A percentile compares a stretch with the other conserved stretches of the same genome.
These are phyloP conservation scores for Circinella minor DNA, from an alignment of 371 early-diverging fungal species.

Conservation along the genomic window DNA sequence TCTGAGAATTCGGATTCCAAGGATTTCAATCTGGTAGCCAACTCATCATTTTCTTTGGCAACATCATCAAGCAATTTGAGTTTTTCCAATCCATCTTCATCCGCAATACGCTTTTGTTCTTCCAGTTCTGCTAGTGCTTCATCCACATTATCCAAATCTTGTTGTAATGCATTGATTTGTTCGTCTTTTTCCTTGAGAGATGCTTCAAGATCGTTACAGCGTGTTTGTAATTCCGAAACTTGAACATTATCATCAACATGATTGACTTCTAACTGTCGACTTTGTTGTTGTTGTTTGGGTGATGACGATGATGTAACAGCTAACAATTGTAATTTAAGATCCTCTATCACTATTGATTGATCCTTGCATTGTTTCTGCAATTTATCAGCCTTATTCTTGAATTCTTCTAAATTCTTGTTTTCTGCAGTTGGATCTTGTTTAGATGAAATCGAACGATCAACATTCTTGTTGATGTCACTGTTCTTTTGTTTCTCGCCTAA, in stretches of 20 bases:
- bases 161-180: constrained; percentile 7
- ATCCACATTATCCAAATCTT: constrained; percentile 14
- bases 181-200: background rate
- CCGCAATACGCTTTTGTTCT: constrained; percentile 17
- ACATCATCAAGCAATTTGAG: constrained; percentile 19
- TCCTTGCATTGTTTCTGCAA: constrained; percentile 8
- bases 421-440: background rate
- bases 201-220: constrained; percentile 1
- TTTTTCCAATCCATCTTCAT: constrained; percentile 13
- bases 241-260: background rate
- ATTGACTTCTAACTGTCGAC: too few relatives aligned
- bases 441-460: too few relatives aligned
- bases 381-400: background rate
- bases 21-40: constrained; percentile 3
- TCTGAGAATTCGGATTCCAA: background rate
- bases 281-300: constrained; percentile 2
- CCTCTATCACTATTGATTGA: background rate
- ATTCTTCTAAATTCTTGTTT: constrained; percentile 1
- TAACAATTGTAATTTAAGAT: background rate
- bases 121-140: constrained; percentile 12
- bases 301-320: background rate
- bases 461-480: too few relatives aligned
- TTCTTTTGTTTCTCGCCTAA: background rate
- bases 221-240: background rate
- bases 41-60: constrained; percentile 22